Evolutionary conservation across 768 basidiomycete genomes (phyloP), one percentile per base, ranked within the genome.

Genomic region (Tylopilus sp.): DNA sequence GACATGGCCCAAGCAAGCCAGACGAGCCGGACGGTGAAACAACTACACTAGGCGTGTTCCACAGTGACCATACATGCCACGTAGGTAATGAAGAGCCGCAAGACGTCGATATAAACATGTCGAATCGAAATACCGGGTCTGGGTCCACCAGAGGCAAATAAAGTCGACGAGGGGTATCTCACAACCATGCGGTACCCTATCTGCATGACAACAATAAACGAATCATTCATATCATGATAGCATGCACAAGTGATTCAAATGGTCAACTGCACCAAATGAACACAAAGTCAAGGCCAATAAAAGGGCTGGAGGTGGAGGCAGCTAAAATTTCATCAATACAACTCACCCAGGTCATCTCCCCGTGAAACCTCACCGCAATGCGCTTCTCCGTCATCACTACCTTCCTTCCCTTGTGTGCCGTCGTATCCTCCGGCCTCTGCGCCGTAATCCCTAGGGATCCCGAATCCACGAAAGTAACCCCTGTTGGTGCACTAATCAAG

Each of bases 381-480:
- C 59, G 52, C 25, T 50, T 18, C 48, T 52, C 56, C 18, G 22
- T 12, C 22, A 20, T 55, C 25, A 39, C 40, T n/a, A 15, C 20
- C 18, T 59, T 44, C 44, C 22, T 63, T 43, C 15, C 47, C 49
- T 47, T 62, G 51, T 60, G 49, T 21, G 43, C 38, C 23, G 25
- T 59, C n/a, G 46, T 49, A 49, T 59, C 59, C 13, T 30, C 52
- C 47, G 47, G 52, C n/a, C 38, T 64, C 28, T 50, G 57, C 43
- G 62, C 44, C 25, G 40, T 48, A 3, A 26, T 62, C 17, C 48
- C 63, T 28, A n/a, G n/a, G n/a, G 4, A 25, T 2, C 47, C 48
- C 26, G 28, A 22, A 3, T 13, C 4, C 12, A 20, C 17, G 0
- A 20, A 17, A 25, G 26, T 44, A 8, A 10, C 53, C 2, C 57